Evolutionary conservation across 2,329 filamentous ascomycete species (phyloP).

Genomic region (Stemphylium beticola): DNA sequence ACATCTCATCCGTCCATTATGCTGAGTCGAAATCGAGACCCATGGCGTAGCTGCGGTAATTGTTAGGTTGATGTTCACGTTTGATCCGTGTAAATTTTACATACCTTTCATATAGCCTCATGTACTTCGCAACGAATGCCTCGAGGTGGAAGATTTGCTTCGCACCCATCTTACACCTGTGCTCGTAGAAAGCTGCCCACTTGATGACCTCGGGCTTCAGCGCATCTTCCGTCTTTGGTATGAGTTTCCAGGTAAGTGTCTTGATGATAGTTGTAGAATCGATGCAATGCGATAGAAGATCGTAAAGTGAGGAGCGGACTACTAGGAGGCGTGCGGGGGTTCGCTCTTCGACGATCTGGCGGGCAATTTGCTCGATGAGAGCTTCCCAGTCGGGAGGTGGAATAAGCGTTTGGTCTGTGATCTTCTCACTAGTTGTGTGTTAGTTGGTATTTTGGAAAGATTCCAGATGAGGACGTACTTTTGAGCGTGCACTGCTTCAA

Average conservation of each 20-base stretch:
- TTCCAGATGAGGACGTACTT: constrained; percentile 67
- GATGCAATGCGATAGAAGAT: constrained; percentile 95
- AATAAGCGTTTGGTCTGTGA: constrained; percentile 85
- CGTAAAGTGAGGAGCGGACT: constrained; percentile 93
- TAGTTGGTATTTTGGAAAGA: neutral
- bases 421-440: constrained; percentile 72
- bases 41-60: constrained; percentile 64
- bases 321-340: constrained; percentile 87
- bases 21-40: constrained; percentile 63
- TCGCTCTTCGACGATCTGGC: constrained; percentile 90
- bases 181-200: constrained; percentile 98
- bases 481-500: constrained; percentile 94
- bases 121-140: constrained; percentile 98
- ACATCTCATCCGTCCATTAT: constrained; percentile 1
- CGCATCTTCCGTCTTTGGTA: constrained; percentile 83
- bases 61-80: constrained; percentile 3
- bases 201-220: constrained; percentile 91
- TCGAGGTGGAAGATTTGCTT: constrained; percentile 99
- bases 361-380: constrained; percentile 85
- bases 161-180: constrained; percentile 85
- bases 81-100: constrained; percentile 20
- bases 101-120: constrained; percentile 93
- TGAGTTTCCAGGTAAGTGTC: constrained; percentile 91
- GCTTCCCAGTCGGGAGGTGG: constrained; percentile 98
- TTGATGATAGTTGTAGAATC: constrained; percentile 93